Evolutionary conservation across 108 stramenopile genomes (phyloP), one percentile per base, ranked within the genome.

Genomic region (Poteriospumella lacustris): DNA sequence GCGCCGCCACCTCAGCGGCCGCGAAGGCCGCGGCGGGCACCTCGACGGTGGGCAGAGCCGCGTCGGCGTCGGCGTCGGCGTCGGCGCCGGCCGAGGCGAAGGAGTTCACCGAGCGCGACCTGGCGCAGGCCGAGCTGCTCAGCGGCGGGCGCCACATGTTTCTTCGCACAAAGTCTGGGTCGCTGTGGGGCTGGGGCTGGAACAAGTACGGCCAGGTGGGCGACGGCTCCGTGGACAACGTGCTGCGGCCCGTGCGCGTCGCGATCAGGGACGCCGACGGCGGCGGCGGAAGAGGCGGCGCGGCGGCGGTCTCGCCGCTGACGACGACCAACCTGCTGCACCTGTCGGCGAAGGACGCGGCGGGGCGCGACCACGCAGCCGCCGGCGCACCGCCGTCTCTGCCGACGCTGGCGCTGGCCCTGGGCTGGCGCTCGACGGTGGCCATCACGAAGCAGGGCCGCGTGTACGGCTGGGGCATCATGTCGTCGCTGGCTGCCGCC

Each of bases 201-300:
- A 73, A 73, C 42, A 73, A 73, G 33, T 73, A 29, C 36, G 70
- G 70, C 31, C 70, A 73, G 70, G 36, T 73, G 26, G 70, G 70
- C 9, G 28, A 56, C 36, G 70, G 70, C 5, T 3, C 9, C 3
- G 31, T 26, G 5, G 70, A 73, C 12, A 56, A 73, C 42, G 33
- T 73, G 38, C 36, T 34, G 5, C 28, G 44, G 42, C 70, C 70
- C 19, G 64, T 68, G 19, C 19, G 36, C 15, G 24, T 68, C 52
- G 24, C 52, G 19, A 56, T 56, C 19, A 15, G 19, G 24, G 15
- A 15, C 15, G 52, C 52, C 24, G 52, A 15, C 52, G 24, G 15
- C 24, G 24, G 24, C 24, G 24, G 19, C 24, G 52, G 15, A 15
- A 56, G 19, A 56, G 15, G 19, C 15, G 15, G 15, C 24, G 15